Base-by-base conservation (phyloP, 345 rosid species). In the Raphanus sativus region DNA sequence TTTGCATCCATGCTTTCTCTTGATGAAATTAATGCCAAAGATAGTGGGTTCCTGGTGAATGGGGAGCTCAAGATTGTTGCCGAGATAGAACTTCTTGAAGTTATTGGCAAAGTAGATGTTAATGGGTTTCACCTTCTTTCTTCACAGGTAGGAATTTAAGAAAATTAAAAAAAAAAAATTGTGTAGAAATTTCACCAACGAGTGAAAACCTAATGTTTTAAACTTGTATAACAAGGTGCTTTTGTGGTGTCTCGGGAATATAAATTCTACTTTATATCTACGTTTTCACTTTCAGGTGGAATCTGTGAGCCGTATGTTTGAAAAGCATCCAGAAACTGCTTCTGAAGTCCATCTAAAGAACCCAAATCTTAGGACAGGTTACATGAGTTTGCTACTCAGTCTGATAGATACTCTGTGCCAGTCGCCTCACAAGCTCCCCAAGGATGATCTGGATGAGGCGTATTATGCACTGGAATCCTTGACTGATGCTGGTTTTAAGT, bases 21-120 rank as follows among this genome's bases (percentile, higher is more conserved):
- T 63, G 13, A 5, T n/a, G 38, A 71, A 38, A 16, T 73, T 12
- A 2, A 61, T 29, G 59, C 59, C 21, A 45, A 61, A 15, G n/a
- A 28, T 61, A 50, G 75, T 1, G 76, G 69, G n/a, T 73, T 62
- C 30, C 69, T 61, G 5, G 65, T 81, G 48, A 87, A 89, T 78
- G 93, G 89, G 55, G 79, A 84, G 1, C 84, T 88, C 67, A 74
- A 86, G 7, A 74, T 94, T 60, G 94, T 86, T 85, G 92, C 82
- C 65, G 96, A 90, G 80, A 83, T 94, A 61, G 28, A 70, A 0
- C 32, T 74, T 64, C 77, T 71, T 59, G 65, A 70, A 78, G 5
- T 52, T n/a, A 65, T 72, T 42, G 81, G 80, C 0, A 76, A 76
- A 52, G 6, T 76, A 15, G 75, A 76, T 3, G 69, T 62, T 1